A percentile compares a stretch with the other conserved stretches of the same genome.
These are phyloP conservation scores for Plasmopara viticola DNA, from an alignment of 352 stramenopile species.

Conservation along the genomic window DNA sequence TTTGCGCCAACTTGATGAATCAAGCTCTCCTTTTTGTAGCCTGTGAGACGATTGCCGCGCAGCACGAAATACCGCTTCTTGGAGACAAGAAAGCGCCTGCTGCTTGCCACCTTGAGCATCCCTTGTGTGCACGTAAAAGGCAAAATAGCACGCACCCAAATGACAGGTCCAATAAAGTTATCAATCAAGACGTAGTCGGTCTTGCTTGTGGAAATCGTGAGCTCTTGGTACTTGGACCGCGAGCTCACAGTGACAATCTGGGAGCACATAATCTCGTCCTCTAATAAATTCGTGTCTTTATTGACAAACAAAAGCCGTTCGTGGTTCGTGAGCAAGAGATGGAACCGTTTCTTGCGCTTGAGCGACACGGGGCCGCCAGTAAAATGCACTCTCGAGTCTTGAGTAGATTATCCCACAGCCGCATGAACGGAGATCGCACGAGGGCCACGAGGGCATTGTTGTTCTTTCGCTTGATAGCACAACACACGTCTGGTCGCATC, in stretches of 20 bases:
- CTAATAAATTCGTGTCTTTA: constrained; percentile 84
- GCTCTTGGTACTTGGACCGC: constrained; percentile 67
- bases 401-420: constrained; percentile 74
- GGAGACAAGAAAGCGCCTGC: constrained; percentile 67
- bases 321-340: constrained; percentile 78
- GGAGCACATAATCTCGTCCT: constrained; percentile 85
- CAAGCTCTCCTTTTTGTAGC: constrained; percentile 74
- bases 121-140: constrained; percentile 84
- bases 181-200: constrained; percentile 75
- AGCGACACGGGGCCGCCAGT: constrained; percentile 71
- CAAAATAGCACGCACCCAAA: constrained; percentile 82
- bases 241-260: constrained; percentile 85
- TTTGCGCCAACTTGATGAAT: constrained; percentile 67
- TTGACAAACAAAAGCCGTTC: constrained; percentile 84
- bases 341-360: constrained; percentile 82
- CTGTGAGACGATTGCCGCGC: constrained; percentile 48
- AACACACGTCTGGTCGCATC: constrained; percentile 69
- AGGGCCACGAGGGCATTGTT: constrained; percentile 78
- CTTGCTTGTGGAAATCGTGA: constrained; percentile 66
- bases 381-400: constrained; percentile 81
- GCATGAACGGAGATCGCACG: constrained; percentile 75
- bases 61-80: constrained; percentile 85
- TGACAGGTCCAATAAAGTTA: constrained; percentile 78
- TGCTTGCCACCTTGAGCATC: constrained; percentile 73
- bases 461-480: constrained; percentile 73